Conservation (phyloP, 805 yeast genomes). For the Candida corydali region DNA sequence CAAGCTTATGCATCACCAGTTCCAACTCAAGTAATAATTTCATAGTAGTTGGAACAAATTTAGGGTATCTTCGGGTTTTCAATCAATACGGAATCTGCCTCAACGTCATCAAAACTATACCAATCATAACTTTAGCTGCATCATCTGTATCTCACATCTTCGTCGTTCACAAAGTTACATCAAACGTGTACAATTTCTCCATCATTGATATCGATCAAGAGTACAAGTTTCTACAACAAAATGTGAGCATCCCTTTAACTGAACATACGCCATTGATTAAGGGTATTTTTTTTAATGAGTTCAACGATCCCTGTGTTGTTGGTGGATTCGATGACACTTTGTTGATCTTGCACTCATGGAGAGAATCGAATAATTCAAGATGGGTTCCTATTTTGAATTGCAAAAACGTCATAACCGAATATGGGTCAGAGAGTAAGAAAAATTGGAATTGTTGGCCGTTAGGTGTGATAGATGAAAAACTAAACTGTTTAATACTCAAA, state of each 20-base stretch:
- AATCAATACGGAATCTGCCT: slow-evolving; percentile 72
- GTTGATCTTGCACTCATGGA: slow-evolving; percentile 71
- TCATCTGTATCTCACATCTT: slow-evolving; percentile 51
- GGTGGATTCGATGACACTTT: slow-evolving; percentile 71
- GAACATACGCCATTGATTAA: slow-evolving; percentile 39
- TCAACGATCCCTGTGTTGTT: slow-evolving; percentile 86
- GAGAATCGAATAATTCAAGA: slow-evolving; percentile 66
- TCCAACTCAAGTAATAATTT: slow-evolving; percentile 32
- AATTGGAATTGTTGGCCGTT: slow-evolving; percentile 83
- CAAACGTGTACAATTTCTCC: slow-evolving; percentile 40
- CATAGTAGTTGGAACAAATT: slow-evolving; percentile 66
- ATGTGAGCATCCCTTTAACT: slow-evolving; percentile 33
- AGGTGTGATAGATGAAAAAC: slow-evolving; percentile 65
- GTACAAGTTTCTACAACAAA: slow-evolving; percentile 36
- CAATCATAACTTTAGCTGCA: slow-evolving; percentile 70
- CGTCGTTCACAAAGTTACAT: slow-evolving; percentile 40
- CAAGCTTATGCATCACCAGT: slow-evolving; percentile 57
- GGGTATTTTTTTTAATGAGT: slow-evolving; percentile 79
- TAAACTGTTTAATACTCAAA: slow-evolving; percentile 71
- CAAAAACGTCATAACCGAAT: slow-evolving; percentile 37
- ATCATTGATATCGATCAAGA: slow-evolving; percentile 44
- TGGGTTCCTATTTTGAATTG: slow-evolving; percentile 86
- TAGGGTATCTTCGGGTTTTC: slow-evolving; percentile 70
- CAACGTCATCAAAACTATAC: slow-evolving; percentile 63
- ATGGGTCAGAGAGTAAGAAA: slow-evolving; percentile 46